Conservation (phyloP, 2,329 filamentous ascomycete genomes). For the Meredithiella fracta region DNA sequence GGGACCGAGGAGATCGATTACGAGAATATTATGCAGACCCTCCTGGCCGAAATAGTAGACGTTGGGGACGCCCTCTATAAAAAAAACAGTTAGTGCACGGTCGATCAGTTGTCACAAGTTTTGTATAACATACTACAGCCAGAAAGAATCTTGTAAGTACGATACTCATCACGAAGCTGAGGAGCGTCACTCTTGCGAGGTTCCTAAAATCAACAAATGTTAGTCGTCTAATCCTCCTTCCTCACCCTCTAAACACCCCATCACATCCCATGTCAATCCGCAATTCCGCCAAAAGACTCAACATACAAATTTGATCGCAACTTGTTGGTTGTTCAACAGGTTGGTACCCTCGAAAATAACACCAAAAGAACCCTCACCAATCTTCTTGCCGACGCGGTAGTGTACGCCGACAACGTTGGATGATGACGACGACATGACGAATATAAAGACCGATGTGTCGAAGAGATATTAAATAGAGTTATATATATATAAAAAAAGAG, state of each 20-base stretch:
- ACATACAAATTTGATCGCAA: conserved; percentile 95
- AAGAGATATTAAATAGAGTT: neutral
- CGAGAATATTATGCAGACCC: conserved; percentile 94
- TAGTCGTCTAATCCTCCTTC: neutral
- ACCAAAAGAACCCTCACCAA: conserved; percentile 95
- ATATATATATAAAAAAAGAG: neutral
- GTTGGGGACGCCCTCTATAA: conserved; percentile 85
- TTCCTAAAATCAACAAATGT: conserved; percentile 43
- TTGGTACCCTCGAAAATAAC: conserved; percentile 99
- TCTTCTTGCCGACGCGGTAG: conserved; percentile 98
- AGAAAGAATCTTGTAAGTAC: conserved; percentile 98
- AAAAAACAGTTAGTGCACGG: neutral
- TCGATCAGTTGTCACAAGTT: neutral
- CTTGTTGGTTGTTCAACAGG: conserved; percentile 95
- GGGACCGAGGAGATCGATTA: conserved; percentile 89
- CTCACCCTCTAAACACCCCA: too few species aligned
- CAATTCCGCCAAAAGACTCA: neutral
- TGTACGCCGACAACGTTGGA: conserved; percentile 98
- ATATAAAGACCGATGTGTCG: neutral
- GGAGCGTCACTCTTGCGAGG: conserved; percentile 97
- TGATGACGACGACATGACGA: conserved; percentile 66
- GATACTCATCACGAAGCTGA: conserved; percentile 92
- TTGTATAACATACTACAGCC: conserved; percentile 70
- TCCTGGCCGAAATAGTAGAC: conserved; percentile 99
- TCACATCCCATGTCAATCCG: neutral